Evolutionary conservation across 148 eudicot species (phyloP).

Genomic region (Rhododendron henanense): DNA sequence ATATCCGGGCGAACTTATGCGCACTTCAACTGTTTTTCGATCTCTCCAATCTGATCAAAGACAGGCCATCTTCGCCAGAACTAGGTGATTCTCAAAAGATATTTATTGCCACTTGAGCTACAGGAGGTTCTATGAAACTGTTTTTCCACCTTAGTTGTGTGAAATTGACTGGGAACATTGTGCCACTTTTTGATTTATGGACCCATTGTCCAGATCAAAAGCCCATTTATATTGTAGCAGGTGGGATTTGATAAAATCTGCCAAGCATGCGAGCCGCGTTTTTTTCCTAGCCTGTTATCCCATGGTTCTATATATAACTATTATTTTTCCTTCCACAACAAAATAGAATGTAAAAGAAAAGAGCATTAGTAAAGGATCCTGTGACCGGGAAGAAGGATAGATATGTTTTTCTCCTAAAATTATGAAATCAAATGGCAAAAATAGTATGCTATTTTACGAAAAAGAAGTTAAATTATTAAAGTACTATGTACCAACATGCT

Average conservation of each 20-base stretch:
- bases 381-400: not conserved
- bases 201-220: not conserved
- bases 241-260: conserved; percentile 6
- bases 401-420: too few species aligned
- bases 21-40: too few species aligned
- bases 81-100: too few species aligned
- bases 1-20: too few species aligned
- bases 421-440: not conserved
- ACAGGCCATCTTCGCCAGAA: rapidly evolving
- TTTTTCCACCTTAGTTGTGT: not conserved
- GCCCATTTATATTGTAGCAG: not conserved
- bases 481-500: too few species aligned
- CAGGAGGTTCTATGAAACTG: not conserved
- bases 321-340: not conserved
- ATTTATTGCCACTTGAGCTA: too few species aligned
- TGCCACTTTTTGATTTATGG: not conserved
- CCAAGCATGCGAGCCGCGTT: not conserved
- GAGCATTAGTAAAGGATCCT: not conserved
- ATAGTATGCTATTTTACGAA: too few species aligned
- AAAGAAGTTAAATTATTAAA: too few species aligned
- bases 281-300: not conserved
- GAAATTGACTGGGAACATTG: not conserved
- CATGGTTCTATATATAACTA: not conserved
- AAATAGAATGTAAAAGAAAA: not conserved
- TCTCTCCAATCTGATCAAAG: too few species aligned